These are phyloP conservation scores for Meredithiella fracta DNA, from an alignment of 2,329 filamentous ascomycete genomes.

Conservation along the genomic window DNA sequence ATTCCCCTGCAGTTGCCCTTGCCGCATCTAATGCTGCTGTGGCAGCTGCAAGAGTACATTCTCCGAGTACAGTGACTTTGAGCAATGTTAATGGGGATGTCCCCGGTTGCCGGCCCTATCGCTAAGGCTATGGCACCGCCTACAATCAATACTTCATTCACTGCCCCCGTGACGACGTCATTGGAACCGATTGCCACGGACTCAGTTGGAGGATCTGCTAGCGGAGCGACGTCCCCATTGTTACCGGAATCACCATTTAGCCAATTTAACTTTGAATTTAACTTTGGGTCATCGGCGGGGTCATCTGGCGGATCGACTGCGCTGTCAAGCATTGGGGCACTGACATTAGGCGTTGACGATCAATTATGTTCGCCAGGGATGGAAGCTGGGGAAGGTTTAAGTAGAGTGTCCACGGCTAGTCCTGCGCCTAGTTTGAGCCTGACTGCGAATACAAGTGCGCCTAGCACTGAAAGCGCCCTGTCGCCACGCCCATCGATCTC, in stretches of 20 bases:
- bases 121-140: background rate
- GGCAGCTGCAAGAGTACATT: background rate
- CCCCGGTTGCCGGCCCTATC: background rate
- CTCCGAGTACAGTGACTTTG: background rate
- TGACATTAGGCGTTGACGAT: background rate
- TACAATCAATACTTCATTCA: constrained; percentile 3
- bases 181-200: background rate
- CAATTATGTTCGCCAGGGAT: background rate
- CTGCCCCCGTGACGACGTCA: background rate
- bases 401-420: constrained; percentile 8
- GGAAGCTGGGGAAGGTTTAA: constrained; percentile 3
- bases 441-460: background rate
- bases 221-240: background rate
- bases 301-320: background rate
- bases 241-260: constrained; percentile 13
- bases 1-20: constrained; percentile 9
- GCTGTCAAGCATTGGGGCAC: background rate
- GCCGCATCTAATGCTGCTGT: background rate
- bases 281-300: constrained; percentile 1
- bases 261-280: constrained; percentile 14
- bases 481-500: constrained; percentile 9
- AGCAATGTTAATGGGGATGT: background rate
- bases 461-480: constrained; percentile 6
- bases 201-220: background rate
- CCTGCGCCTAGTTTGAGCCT: constrained; percentile 9